phyloP scores from a whole-genome alignment of 2,329 filamentous ascomycete genomes.

The Aureobasidium sp. region DNA sequence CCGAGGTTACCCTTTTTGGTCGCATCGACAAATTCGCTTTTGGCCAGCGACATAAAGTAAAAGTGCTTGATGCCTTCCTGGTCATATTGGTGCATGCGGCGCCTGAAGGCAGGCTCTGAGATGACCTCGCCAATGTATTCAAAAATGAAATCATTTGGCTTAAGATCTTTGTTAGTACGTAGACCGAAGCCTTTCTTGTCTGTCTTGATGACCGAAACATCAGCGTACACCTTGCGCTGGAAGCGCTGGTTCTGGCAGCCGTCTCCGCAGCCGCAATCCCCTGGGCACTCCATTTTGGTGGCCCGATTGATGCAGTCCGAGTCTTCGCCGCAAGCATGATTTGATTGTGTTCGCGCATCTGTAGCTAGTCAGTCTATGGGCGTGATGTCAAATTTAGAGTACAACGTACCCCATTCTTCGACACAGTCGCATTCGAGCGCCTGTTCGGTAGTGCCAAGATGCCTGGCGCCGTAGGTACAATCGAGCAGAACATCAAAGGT shows the following conservation, averaged over 20 bases:
- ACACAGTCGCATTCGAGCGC: constrained; percentile 92
- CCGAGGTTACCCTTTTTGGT: constrained; percentile 95
- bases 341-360: constrained; percentile 49
- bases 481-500: constrained; percentile 75
- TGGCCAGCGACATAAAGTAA: constrained; percentile 98
- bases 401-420: constrained; percentile 82
- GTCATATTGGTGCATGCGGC: constrained; percentile 88
- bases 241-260: constrained; percentile 94
- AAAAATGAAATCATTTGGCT: constrained; percentile 85
- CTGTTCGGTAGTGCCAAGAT: constrained; percentile 84
- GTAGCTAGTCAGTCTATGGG: constrained; percentile 24
- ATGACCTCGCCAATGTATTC: constrained; percentile 99
- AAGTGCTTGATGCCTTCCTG: constrained; percentile 97
- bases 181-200: constrained; percentile 96
- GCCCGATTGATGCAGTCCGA: constrained; percentile 98
- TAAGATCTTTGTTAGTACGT: constrained; percentile 68
- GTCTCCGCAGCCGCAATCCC: constrained; percentile 78
- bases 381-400: neutral
- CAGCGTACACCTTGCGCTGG: constrained; percentile 78
- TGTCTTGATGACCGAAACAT: constrained; percentile 92
- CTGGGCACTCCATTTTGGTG: constrained; percentile 93
- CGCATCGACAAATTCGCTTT: constrained; percentile 93
- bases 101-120: constrained; percentile 80
- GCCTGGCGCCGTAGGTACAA: constrained; percentile 87
- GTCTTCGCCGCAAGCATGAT: constrained; percentile 87